Evolutionary conservation across 2,329 filamentous ascomycete genomes (phyloP), one percentile per base, ranked within the genome.

Genomic region (Rutstroemia sp.): DNA sequence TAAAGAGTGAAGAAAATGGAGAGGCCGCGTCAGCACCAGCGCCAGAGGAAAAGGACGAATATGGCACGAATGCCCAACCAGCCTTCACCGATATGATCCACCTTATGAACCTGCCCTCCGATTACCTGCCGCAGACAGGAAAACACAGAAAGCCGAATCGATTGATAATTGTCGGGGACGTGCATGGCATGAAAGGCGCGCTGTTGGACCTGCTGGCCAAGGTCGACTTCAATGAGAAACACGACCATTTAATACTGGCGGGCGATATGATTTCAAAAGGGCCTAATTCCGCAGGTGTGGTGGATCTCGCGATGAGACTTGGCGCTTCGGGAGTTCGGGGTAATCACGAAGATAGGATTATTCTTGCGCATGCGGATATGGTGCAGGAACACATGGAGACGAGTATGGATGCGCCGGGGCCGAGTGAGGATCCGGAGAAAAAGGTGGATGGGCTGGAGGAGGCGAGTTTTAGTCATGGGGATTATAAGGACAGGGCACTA

Each of bases 241-340:
- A 73, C 49, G 92, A 95, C 70, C 88, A 92, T 67, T 73, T 95
- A 40, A 76, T 96, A 19, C 77, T 92, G 47, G 78, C 83, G 0
- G 90, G 90, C 48, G 89, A 95, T 71, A 78, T 92, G 69, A 79
- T 97, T 64, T 85, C 85, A 68, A 96, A 96, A 72, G 92, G 92
- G 0, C 90, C 92, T 10, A 85, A 96, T 71, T 92, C 88, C 34
- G 67, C 78, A 0, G 89, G 86, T 39, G 89, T 96, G 0, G 78
- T 97, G 48, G 81, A 87, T 57, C 76, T 91, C 44, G 86, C 89
- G 39, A 87, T 90, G 69, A 73, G 80, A 14, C 73, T 92, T 39
- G 81, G 82, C 51, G 92, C 92, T 21, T 89, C 86, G 30, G 89
- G 84, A 60, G 90, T 97, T 8, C 85, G 92, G 51, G 94, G 94